Evolutionary conservation across 2,329 filamentous ascomycete genomes (phyloP).

Genomic region (Aaosphaeria arxii): DNA sequence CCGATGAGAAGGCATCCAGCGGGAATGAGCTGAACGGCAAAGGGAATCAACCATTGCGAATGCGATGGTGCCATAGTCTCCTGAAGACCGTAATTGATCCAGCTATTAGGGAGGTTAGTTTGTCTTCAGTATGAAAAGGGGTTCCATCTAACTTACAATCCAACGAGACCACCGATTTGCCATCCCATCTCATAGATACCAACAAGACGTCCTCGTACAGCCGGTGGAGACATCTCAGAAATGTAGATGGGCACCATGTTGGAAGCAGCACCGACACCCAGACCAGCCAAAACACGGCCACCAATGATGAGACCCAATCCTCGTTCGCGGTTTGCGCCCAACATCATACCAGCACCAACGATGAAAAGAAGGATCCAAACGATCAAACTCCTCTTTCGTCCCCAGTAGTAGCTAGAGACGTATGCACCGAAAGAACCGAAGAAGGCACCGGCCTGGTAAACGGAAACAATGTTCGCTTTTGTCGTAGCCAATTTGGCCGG

Average conservation of each 20-base stretch:
- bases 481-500: slow-evolving; percentile 54
- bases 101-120: not conserved
- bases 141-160: slow-evolving; percentile 8
- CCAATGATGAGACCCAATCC: slow-evolving; percentile 58
- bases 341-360: slow-evolving; percentile 68
- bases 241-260: slow-evolving; percentile 62
- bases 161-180: slow-evolving; percentile 41
- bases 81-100: slow-evolving; percentile 37
- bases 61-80: slow-evolving; percentile 43
- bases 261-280: slow-evolving; percentile 56
- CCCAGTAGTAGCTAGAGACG: slow-evolving; percentile 62
- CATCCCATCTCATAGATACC: slow-evolving; percentile 46
- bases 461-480: slow-evolving; percentile 73
- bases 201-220: slow-evolving; percentile 55
- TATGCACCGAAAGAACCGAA: slow-evolving; percentile 64
- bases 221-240: slow-evolving; percentile 55
- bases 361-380: slow-evolving; percentile 63
- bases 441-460: slow-evolving; percentile 81
- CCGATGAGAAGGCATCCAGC: slow-evolving; percentile 55
- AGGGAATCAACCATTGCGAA: slow-evolving; percentile 48
- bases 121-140: not conserved
- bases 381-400: slow-evolving; percentile 63
- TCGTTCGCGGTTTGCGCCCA: slow-evolving; percentile 47
- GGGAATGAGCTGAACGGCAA: slow-evolving; percentile 66
- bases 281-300: slow-evolving; percentile 56